phyloP scores from a whole-genome alignment of 257 asterid genomes.

The Nemophila menziesii region DNA sequence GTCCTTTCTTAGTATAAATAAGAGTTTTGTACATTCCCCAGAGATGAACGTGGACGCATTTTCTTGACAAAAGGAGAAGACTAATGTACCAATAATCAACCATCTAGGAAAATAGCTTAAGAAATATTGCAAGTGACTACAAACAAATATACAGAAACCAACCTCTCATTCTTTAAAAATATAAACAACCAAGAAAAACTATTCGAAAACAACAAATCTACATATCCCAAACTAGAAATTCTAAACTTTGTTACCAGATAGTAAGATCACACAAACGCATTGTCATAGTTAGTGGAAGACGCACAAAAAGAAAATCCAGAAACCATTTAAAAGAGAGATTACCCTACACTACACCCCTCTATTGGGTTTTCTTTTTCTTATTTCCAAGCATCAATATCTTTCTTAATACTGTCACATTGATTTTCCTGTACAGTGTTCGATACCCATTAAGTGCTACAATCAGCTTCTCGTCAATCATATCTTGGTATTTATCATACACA shows the following conservation, averaged over 20 bases:
- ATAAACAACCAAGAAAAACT: background rate
- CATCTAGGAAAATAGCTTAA: too few relatives aligned
- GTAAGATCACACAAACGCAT: background rate
- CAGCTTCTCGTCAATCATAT: constrained; percentile 62
- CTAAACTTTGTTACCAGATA: background rate
- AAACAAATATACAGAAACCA: background rate
- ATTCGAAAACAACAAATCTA: background rate
- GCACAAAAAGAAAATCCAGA: background rate
- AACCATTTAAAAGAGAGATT: too few relatives aligned
- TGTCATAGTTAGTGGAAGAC: constrained; percentile 6
- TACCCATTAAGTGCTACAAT: constrained; percentile 29
- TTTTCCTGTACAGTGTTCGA: constrained; percentile 39
- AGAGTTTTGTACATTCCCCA: too few relatives aligned
- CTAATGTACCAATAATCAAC: too few relatives aligned
- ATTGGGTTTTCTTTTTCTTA: constrained; percentile 72
- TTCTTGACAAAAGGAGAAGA: too few relatives aligned
- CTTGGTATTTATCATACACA: constrained; percentile 67
- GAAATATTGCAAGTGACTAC: too few relatives aligned
- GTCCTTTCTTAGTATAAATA: too few relatives aligned
- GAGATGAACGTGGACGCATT: too few relatives aligned
- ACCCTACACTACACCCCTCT: constrained; percentile 20
- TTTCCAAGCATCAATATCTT: constrained; percentile 38
- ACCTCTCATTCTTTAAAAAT: background rate
- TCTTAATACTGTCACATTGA: constrained; percentile 34
- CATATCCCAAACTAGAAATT: background rate